These are phyloP conservation scores for Candida koratica DNA, from an alignment of 805 yeast species.

Conservation along the genomic window DNA sequence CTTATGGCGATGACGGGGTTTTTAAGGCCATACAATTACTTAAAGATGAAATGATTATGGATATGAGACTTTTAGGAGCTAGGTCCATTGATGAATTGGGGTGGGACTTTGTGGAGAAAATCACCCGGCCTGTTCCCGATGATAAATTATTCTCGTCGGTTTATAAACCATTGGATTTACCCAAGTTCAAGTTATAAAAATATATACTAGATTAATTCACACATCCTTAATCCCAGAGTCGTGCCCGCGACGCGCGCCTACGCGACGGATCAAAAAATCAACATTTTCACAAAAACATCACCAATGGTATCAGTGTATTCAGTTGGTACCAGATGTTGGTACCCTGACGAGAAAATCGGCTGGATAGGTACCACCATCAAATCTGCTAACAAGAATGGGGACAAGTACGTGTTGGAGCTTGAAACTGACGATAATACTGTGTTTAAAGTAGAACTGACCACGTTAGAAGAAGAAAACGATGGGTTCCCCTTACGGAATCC, in stretches of 20 bases:
- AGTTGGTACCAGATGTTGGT: constrained; percentile 70
- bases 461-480: constrained; percentile 48
- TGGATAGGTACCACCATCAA: constrained; percentile 71
- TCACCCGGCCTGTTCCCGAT: constrained; percentile 45
- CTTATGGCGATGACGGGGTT: constrained; percentile 77
- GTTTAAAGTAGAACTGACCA: constrained; percentile 46
- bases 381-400: constrained; percentile 30
- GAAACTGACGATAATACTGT: constrained; percentile 45
- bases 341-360: constrained; percentile 67
- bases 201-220: too few relatives aligned
- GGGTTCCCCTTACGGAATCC: constrained; percentile 81
- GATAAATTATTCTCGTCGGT: constrained; percentile 54
- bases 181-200: constrained; percentile 43
- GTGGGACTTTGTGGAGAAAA: constrained; percentile 58
- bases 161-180: constrained; percentile 53
- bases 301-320: constrained; percentile 20
- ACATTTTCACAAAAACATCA: constrained; percentile 5
- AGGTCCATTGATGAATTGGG: constrained; percentile 48
- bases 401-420: constrained; percentile 48
- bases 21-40: constrained; percentile 57
- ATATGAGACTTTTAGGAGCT: constrained; percentile 66
- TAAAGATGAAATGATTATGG: constrained; percentile 57
- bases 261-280: constrained; percentile 9
- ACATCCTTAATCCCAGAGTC: neutral
- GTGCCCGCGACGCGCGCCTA: constrained; percentile 5